Evolutionary conservation across 2,329 filamentous ascomycete species (phyloP), one percentile per base, ranked within the genome.

Genomic region (Magnaporthiopsis poae): DNA sequence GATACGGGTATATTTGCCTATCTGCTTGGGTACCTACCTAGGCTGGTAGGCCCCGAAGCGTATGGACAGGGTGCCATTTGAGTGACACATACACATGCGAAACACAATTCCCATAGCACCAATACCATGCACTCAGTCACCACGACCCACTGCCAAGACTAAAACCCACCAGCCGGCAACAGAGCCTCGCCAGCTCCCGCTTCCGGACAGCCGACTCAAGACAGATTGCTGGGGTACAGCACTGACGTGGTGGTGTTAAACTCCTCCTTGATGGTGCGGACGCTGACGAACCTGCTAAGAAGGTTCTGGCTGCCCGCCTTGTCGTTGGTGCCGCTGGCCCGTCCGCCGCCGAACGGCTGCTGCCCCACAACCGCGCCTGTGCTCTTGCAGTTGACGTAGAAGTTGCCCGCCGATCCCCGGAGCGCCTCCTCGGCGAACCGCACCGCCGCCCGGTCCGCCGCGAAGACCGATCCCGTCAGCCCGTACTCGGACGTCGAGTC

Each of bases 401-500:
- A 82, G 76, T 85, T 86, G 62, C 83, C 84, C 12, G 83, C 83
- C 18, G 82, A 76, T 71, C 84, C 82, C 61, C 82, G 79, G 31
- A 86, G 78, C 21, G 75, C 76, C 29, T 81, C 77, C 73, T 84
- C 80, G 0, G 83, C 83, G 66, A 82, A 75, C 2, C 80, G 78
- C 52, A 83, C 78, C 11, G 80, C 82, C 15, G 72, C 72, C 0
- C 79, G 79, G 70, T 83, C 80, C 8, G 77, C 76, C 56, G 81
- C 81, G 71, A 84, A 84, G 63, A 84, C 77, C 4, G 80, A 76
- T 11, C 82, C 82, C 1, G 82, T 83, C 65, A 84, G 73, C 3
- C 72, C 74, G 75, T 96, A 96, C 72, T 90, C 89, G 67, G 86
- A 88, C 1, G 90, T 90, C 7, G 77, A 74, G 77, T 94, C 90